A percentile compares a stretch with the other conserved stretches of the same genome.
Evolutionary conservation across 2,329 filamentous ascomycete species (phyloP).

Genomic region (Dothiorella sarmentorum): DNA sequence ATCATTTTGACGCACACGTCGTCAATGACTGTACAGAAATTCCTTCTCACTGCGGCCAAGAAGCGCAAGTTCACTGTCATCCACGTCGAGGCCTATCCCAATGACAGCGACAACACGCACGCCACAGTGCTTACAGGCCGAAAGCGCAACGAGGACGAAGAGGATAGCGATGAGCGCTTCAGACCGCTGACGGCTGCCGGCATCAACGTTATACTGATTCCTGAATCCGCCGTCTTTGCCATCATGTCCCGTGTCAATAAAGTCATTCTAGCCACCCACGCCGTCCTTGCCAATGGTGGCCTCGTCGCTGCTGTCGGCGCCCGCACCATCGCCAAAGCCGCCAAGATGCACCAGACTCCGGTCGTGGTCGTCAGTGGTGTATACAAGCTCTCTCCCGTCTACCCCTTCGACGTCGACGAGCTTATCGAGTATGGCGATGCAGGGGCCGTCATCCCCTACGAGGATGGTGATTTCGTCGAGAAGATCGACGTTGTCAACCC

Average conservation of each 20-base stretch:
- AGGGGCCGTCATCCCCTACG: conserved; percentile 70
- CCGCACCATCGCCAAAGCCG: conserved; percentile 76
- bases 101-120: conserved; percentile 64
- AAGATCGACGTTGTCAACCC: conserved; percentile 75
- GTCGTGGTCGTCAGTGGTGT: conserved; percentile 88
- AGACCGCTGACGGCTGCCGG: conserved; percentile 76
- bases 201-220: conserved; percentile 77
- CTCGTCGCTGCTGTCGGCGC: conserved; percentile 83
- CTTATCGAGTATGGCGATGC: conserved; percentile 85
- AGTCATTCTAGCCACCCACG: conserved; percentile 84
- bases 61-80: conserved; percentile 92
- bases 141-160: conserved; percentile 43
- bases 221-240: conserved; percentile 81
- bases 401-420: conserved; percentile 76
- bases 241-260: conserved; percentile 96
- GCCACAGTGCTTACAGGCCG: conserved; percentile 56
- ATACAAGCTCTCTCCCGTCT: conserved; percentile 90
- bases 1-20: conserved; percentile 87
- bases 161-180: conserved; percentile 56
- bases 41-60: conserved; percentile 79
- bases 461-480: conserved; percentile 75
- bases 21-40: conserved; percentile 81
- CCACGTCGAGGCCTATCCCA: conserved; percentile 70
- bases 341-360: conserved; percentile 74
- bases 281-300: conserved; percentile 83